A percentile compares a stretch with the other conserved stretches of the same genome.
Conservation (phyloP, 371 early-diverging fungal genomes). For the Capniomyces stellatus region DNA sequence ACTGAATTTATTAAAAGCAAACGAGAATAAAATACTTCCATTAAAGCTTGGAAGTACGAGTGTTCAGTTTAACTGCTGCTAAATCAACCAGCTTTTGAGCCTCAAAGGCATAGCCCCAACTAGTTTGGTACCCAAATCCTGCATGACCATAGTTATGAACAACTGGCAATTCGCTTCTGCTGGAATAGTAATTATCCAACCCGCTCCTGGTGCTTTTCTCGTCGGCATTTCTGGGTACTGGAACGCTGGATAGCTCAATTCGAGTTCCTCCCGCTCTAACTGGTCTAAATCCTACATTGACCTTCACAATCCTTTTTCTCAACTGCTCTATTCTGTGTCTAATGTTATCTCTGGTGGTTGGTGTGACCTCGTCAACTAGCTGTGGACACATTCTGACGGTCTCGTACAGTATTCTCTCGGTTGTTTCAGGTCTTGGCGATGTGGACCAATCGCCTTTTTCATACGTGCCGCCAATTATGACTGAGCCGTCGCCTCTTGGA, state of each 20-base stretch:
- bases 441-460: conserved; percentile 22
- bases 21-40: no score
- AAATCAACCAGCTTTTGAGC: background rate
- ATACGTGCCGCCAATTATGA: conserved; percentile 36
- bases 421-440: conserved; percentile 12
- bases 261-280: conserved; percentile 32
- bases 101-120: conserved; percentile 1
- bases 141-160: conserved; percentile 5
- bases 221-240: no score
- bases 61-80: no score
- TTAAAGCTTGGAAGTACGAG: no score
- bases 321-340: background rate
- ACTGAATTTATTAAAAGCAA: no score
- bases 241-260: conserved; percentile 11
- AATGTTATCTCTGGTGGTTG: background rate
- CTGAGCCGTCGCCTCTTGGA: conserved; percentile 36
- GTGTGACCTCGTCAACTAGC: conserved; percentile 7
- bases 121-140: conserved; percentile 2
- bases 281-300: conserved; percentile 34
- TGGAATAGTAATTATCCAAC: no score
- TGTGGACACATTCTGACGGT: conserved; percentile 30
- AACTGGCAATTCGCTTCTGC: background rate
- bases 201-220: no score
- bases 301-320: conserved; percentile 14
- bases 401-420: conserved; percentile 27